These are phyloP conservation scores for Epichloe sibirici DNA, from an alignment of 2,329 filamentous ascomycete genomes.

Conservation along the genomic window DNA sequence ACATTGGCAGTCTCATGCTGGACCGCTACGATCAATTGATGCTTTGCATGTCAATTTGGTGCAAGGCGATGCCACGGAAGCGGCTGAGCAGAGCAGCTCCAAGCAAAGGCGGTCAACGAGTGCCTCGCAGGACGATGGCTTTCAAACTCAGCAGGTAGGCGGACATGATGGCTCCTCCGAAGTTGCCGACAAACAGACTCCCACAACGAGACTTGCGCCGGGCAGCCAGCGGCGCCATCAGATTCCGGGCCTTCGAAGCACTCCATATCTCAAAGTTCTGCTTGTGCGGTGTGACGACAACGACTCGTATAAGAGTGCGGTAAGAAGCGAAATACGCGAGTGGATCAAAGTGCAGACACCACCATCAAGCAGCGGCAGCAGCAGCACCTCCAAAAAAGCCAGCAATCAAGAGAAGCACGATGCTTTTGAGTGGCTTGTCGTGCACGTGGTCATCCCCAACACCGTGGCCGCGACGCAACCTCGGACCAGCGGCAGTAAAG, in stretches of 20 bases:
- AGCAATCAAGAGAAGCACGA: slow-evolving; percentile 84
- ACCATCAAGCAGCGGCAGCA: slow-evolving; percentile 29
- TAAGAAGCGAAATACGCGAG: slow-evolving; percentile 68
- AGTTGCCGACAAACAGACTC: slow-evolving; percentile 22
- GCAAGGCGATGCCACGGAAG: slow-evolving; percentile 41
- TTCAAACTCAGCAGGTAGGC: slow-evolving; percentile 43
- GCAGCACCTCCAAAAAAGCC: slow-evolving; percentile 32
- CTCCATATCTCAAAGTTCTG: slow-evolving; percentile 85
- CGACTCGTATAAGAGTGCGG: slow-evolving; percentile 76
- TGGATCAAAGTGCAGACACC: slow-evolving; percentile 76
- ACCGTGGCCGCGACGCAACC: slow-evolving; percentile 71
- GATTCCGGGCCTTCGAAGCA: slow-evolving; percentile 84
- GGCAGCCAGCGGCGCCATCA: slow-evolving; percentile 60
- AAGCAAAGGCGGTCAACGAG: slow-evolving; percentile 20
- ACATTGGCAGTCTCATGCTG: slow-evolving; percentile 91
- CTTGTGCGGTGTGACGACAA: slow-evolving; percentile 90
- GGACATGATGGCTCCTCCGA: slow-evolving; percentile 28
- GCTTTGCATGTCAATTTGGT: slow-evolving; percentile 83
- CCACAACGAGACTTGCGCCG: slow-evolving; percentile 20
- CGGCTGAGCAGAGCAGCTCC: slow-evolving; percentile 19
- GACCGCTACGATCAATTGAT: slow-evolving; percentile 85
- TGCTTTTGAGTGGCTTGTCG: slow-evolving; percentile 87
- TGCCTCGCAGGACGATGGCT: slow-evolving; percentile 41
- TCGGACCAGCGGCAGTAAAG: slow-evolving; percentile 40
- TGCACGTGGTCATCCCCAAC: slow-evolving; percentile 86